Evolutionary conservation across 2,329 filamentous ascomycete species (phyloP).

Genomic region (Hypoxylon sp.): DNA sequence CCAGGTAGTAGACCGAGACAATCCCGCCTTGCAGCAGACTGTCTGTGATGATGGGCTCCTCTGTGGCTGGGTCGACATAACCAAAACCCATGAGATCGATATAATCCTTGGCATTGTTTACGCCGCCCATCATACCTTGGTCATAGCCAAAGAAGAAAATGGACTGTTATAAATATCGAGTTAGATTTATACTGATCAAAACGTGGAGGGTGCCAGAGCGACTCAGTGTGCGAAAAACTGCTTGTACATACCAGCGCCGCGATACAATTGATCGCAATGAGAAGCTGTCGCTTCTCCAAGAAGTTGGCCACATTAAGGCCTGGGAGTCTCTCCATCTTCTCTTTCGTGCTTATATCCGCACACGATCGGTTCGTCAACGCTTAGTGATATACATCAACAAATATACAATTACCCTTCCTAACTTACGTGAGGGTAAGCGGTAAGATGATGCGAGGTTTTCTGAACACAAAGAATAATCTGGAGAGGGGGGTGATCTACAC

Average conservation of each 20-base stretch:
- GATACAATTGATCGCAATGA: conserved; percentile 69
- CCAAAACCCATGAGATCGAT: conserved; percentile 76
- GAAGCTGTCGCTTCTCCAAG: conserved; percentile 53
- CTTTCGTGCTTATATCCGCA: conserved; percentile 20
- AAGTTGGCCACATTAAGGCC: conserved; percentile 54
- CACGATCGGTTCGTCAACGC: conserved; percentile 12
- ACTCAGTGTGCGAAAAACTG: neutral
- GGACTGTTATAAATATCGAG: conserved; percentile 54
- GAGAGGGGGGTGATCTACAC: conserved; percentile 38
- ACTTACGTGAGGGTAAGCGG: conserved; percentile 8
- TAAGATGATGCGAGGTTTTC: conserved; percentile 27
- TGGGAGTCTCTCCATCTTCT: conserved; percentile 53
- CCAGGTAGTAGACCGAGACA: conserved; percentile 69
- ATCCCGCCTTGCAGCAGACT: conserved; percentile 75
- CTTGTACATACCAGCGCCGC: conserved; percentile 64
- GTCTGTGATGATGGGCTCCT: conserved; percentile 68
- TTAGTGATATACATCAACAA: conserved; percentile 9
- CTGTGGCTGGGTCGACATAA: conserved; percentile 65
- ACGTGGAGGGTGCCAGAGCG: neutral
- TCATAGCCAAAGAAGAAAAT: conserved; percentile 78
- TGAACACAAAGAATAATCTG: conserved; percentile 18
- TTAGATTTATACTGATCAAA: conserved; percentile 16
- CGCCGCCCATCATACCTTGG: conserved; percentile 72
- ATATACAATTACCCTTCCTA: neutral
- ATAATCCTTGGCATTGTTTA: conserved; percentile 76